Base-by-base conservation (phyloP, 1,284 basidiomycete genomes). In the Austroboletus niveus region DNA sequence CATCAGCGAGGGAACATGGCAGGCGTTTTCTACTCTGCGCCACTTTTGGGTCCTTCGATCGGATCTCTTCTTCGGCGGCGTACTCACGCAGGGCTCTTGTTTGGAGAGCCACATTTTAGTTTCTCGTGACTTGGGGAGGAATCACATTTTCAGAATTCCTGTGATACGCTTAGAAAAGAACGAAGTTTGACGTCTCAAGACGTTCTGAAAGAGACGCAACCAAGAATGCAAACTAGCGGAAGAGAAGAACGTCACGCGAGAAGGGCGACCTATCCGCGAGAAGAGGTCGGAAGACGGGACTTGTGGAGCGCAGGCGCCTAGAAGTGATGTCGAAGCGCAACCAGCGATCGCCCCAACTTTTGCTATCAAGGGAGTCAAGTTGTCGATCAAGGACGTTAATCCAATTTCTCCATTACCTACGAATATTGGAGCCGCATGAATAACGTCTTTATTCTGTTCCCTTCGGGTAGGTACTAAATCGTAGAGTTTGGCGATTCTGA, bases 41-140 rank as follows among this genome's bases (percentile, higher is more conserved):
- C 81, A 3, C 71, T 81, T 15, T 72, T 82, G 15, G 82, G 88
- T 0, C 81, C 82, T 4, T 75, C 85, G 0, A 60, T 92, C 1
- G 92, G 89, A 0, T 86, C 89, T 1, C 78, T 94, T 38, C 65
- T 17, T 81, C 32, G 84, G 84, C 14, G 92, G 92, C 10, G 82
- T 75, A 0, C 75, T 94, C 5, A 85, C 87, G 0, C 76, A 85
- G 55, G 79, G 75, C 0, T 84, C 86, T 62, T 75, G 72, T 56
- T 94, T 92, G 92, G 80, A 91, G 29, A 17, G 82, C 84, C 1
- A 82, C 88, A 0, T 91, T 94, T 69, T 94, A 89, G 81, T 92
- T 94, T 66, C 75, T 94, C 34, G 75, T 80, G 3, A 85, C 85
- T 43, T 79, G 85, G 56, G 81, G 81, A 8, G 82, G 80, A 1